Percentiles rank a stretch among this genome's conserved stretches.
These are phyloP conservation scores for Arabidopsis hybrid DNA, from an alignment of 441 rosid species.

Conservation along the genomic window DNA sequence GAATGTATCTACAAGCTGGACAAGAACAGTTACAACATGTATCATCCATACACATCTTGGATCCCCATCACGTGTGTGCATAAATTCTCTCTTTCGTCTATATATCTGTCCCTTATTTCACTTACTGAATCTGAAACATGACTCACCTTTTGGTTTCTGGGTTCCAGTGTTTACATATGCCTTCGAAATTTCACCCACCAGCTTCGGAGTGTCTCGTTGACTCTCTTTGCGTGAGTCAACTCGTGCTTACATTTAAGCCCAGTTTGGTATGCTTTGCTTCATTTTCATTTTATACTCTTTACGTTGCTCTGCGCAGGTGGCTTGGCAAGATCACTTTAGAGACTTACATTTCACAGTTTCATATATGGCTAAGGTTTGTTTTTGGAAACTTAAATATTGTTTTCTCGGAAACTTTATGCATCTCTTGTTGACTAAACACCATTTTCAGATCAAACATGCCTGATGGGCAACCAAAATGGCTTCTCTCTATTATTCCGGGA, in stretches of 20 bases:
- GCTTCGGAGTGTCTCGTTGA: constrained; percentile 71
- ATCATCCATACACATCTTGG: constrained; percentile 99
- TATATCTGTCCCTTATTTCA: not conserved
- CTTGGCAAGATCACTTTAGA: constrained; percentile 96
- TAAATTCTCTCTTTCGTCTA: constrained; percentile 17
- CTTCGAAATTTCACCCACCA: constrained; percentile 90
- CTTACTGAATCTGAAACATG: constrained; percentile 33
- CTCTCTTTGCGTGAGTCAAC: constrained; percentile 80
- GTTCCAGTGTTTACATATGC: constrained; percentile 85
- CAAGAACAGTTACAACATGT: constrained; percentile 87
- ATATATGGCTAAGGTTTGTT: constrained; percentile 97
- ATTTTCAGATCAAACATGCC: constrained; percentile 75
- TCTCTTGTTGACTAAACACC: constrained; percentile 5
- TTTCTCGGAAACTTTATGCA: constrained; percentile 13
- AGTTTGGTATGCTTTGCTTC: constrained; percentile 7
- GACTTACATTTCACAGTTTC: constrained; percentile 96
- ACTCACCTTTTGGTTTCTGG: constrained; percentile 42
- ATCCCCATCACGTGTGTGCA: constrained; percentile 89
- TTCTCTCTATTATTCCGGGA: constrained; percentile 86
- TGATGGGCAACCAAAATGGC: constrained; percentile 99
- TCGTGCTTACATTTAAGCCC: constrained; percentile 29
- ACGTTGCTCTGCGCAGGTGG: constrained; percentile 62
- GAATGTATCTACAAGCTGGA: constrained; percentile 92
- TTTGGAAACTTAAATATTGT: not conserved
- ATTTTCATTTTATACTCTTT: constrained; percentile 25